phyloP scores from a whole-genome alignment of 352 stramenopile species.

The Phytopythium litorale region DNA sequence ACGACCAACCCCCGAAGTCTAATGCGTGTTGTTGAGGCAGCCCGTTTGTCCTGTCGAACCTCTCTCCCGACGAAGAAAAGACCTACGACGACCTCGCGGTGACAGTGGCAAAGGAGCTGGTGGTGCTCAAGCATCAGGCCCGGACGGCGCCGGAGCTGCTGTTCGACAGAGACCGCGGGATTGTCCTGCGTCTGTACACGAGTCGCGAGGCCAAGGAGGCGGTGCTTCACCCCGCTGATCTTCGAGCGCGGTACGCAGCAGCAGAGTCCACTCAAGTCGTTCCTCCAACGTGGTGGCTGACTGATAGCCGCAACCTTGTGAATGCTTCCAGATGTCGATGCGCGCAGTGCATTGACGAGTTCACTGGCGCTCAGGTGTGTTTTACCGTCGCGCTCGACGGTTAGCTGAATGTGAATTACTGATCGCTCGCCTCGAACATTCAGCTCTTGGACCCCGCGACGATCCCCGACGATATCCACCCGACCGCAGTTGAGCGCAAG shows the following conservation, averaged over 20 bases:
- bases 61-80: slow-evolving; percentile 57
- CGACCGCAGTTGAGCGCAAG: slow-evolving; percentile 82
- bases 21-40: slow-evolving; percentile 18
- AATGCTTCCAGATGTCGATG: slow-evolving; percentile 48
- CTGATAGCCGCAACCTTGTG: slow-evolving; percentile 8
- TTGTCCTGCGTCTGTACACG: slow-evolving; percentile 77
- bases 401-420: background rate
- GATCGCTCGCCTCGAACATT: background rate
- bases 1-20: background rate
- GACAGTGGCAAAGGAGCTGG: slow-evolving; percentile 73
- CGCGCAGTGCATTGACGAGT: slow-evolving; percentile 85
- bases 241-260: slow-evolving; percentile 55
- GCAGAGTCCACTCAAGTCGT: background rate
- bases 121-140: slow-evolving; percentile 71
- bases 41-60: slow-evolving; percentile 71
- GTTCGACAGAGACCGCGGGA: slow-evolving; percentile 74
- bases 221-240: slow-evolving; percentile 65
- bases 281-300: background rate
- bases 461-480: slow-evolving; percentile 73
- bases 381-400: background rate
- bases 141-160: slow-evolving; percentile 70
- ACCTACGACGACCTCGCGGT: slow-evolving; percentile 69
- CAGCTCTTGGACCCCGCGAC: slow-evolving; percentile 71
- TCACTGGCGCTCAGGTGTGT: slow-evolving; percentile 74
- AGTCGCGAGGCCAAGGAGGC: slow-evolving; percentile 68